Base-by-base conservation (phyloP, 176 grass and related monocot genomes). In the Musa schizocarpa region DNA sequence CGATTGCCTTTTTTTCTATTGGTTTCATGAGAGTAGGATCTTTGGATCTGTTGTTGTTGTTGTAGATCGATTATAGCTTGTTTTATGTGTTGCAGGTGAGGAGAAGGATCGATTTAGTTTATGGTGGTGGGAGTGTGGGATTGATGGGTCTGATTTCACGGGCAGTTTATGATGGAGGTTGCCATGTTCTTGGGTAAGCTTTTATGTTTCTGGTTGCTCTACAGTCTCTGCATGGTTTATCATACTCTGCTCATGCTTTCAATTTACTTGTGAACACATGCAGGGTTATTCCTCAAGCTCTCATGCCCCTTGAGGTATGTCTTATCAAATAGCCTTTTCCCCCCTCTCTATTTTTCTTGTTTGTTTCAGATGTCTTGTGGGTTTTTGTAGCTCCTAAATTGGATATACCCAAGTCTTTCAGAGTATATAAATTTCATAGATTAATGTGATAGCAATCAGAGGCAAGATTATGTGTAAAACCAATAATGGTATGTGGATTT, bases 281-380 rank as follows among this genome's bases (percentile, higher is more conserved):
- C 84, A 99, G 95, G 82, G 88, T 94, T 22, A 99, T 99, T 81
- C 90, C 95, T 68, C 91, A 77, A 87, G 95, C 95, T 75, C 95
- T 99, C 53, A 84, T 94, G 86, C 86, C 90, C 12, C 79, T 92
- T 48, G 90, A 99, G 95, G 95, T 99, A 78, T 70, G 78, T 79
- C 70, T 50, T 54, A 79, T 34, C 54, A 7, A 20, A 10, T 0
- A 49, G 24, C 23, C 26, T 56, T 76, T 80, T 80, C 75, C 67
- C 67, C 53, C 26, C 17, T 65, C 29, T 14, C 9, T 54, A 53
- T 72, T 43, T 43, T 6, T 43, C 4, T 43, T 43, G 34, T 43
- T 43, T 43, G 34, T 43, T 43, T 43, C 34, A 3, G 34, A 43
- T 43, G 34, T 43, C 4, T 43, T 34, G 29, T 5, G 29, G 29